phyloP scores from a whole-genome alignment of 805 yeast species.

The Wickerhamiella domercqiae region DNA sequence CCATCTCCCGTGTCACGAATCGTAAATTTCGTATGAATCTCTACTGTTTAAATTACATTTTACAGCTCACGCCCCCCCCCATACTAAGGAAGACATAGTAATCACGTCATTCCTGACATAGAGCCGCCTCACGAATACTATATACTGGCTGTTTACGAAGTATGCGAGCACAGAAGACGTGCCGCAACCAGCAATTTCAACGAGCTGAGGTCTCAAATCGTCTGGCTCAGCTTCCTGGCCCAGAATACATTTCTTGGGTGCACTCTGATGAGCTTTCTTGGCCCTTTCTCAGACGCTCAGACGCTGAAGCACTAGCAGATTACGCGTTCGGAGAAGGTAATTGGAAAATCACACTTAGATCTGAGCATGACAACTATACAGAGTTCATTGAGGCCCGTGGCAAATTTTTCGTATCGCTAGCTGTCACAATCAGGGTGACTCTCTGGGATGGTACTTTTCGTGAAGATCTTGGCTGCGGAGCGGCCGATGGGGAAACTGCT shows the following conservation, averaged over 20 bases:
- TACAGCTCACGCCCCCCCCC: too few species aligned
- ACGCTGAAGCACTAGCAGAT: slow-evolving; percentile 63
- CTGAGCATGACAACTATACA: slow-evolving; percentile 50
- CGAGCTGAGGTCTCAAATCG: too few species aligned
- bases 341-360: slow-evolving; percentile 45
- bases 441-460: slow-evolving; percentile 41
- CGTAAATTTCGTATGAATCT: too few species aligned
- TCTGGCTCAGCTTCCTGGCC: slow-evolving; percentile 21
- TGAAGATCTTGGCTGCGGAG: slow-evolving; percentile 57
- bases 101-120: too few species aligned
- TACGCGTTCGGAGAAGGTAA: slow-evolving; percentile 68
- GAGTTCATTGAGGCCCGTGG: slow-evolving; percentile 21
- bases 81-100: too few species aligned
- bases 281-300: slow-evolving; percentile 44
- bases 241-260: slow-evolving; percentile 27
- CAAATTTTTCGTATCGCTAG: slow-evolving; percentile 18
- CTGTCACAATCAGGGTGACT: slow-evolving; percentile 40
- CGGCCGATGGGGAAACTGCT: slow-evolving; percentile 20
- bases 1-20: too few species aligned
- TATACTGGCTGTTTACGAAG: too few species aligned
- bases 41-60: too few species aligned
- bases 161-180: too few species aligned
- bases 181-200: too few species aligned
- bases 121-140: too few species aligned
- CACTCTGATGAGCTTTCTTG: slow-evolving; percentile 10